Evolutionary conservation across 2,329 filamentous ascomycete genomes (phyloP).

Genomic region (Chaetomiaceae sp.): DNA sequence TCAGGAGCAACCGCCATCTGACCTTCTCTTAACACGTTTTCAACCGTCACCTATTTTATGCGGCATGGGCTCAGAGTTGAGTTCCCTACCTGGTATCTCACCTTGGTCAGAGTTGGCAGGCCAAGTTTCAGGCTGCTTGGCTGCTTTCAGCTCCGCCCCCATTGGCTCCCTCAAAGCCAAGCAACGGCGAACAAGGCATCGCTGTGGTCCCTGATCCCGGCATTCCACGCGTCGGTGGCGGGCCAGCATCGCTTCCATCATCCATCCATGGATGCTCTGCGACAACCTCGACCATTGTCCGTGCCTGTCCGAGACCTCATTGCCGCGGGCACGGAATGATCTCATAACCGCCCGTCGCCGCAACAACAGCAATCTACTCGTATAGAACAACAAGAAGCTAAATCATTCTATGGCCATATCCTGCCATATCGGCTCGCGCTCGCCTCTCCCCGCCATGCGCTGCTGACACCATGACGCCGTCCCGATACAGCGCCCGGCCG

Average conservation of each 20-base stretch:
- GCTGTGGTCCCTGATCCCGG: too few relatives aligned
- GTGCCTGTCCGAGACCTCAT: not conserved
- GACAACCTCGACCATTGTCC: not conserved
- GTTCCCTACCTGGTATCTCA: too few relatives aligned
- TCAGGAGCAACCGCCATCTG: too few relatives aligned
- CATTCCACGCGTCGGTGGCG: not conserved
- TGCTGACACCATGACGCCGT: constrained; percentile 26
- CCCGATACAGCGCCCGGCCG: constrained; percentile 43
- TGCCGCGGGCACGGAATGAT: not conserved
- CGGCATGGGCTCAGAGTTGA: too few relatives aligned
- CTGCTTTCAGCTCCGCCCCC: too few relatives aligned
- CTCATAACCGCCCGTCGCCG: not conserved
- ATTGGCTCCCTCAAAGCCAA: too few relatives aligned
- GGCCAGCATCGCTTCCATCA: not conserved
- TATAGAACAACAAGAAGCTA: not conserved
- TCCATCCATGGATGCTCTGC: not conserved
- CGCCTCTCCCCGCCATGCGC: constrained; percentile 3
- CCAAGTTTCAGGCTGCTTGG: too few relatives aligned
- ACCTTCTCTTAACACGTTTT: too few relatives aligned
- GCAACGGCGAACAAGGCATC: too few relatives aligned
- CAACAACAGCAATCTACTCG: not conserved
- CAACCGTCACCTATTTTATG: too few relatives aligned
- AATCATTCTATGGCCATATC: not conserved
- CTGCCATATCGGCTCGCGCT: not conserved
- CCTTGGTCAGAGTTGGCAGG: too few relatives aligned